Conservation (phyloP, 495 filamentous ascomycete genomes). For the Hyaloscypha variabilis region DNA sequence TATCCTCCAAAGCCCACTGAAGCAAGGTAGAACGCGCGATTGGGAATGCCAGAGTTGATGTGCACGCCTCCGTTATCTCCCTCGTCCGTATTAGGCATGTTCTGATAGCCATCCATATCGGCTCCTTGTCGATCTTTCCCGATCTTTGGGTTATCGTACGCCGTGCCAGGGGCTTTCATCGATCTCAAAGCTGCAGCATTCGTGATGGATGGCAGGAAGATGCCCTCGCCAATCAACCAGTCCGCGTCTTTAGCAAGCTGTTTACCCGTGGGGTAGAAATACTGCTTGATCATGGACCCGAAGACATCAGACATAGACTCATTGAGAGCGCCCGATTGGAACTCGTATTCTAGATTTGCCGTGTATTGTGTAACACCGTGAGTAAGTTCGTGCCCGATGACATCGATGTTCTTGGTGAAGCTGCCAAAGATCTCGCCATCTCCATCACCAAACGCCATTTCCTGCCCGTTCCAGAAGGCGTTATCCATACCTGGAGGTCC, state of each 20-base stretch:
- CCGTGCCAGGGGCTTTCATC: constrained; percentile 53
- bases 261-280: constrained; percentile 21
- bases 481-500: constrained; percentile 9
- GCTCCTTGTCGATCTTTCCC: constrained; percentile 50
- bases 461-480: constrained; percentile 10
- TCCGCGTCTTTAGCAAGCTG: constrained; percentile 41
- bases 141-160: constrained; percentile 47
- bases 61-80: constrained; percentile 54
- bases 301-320: constrained; percentile 56
- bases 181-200: constrained; percentile 43
- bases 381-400: constrained; percentile 55
- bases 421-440: constrained; percentile 7
- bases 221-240: constrained; percentile 55
- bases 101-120: constrained; percentile 37
- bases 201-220: constrained; percentile 43
- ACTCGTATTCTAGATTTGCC: constrained; percentile 43
- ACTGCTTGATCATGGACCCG: constrained; percentile 56
- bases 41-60: constrained; percentile 45
- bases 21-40: constrained; percentile 17
- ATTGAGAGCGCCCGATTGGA: constrained; percentile 51
- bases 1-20: constrained; percentile 9
- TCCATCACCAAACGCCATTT: constrained; percentile 16
- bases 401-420: constrained; percentile 40
- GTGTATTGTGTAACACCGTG: constrained; percentile 52
- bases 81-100: constrained; percentile 20